Conservation (phyloP, 257 asterid genomes). For the Solanum lignicaule region DNA sequence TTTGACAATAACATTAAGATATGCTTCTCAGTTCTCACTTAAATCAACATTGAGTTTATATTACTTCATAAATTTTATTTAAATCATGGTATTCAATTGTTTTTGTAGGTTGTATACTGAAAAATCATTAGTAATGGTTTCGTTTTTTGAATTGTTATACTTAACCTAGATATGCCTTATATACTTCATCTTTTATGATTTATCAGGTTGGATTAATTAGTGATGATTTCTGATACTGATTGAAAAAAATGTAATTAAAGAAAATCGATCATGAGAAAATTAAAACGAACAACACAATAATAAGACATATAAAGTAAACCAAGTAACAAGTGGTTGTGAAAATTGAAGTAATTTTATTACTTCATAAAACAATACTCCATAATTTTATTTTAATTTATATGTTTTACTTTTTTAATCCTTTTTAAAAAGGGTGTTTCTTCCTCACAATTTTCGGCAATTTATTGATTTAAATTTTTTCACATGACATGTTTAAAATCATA, state of each 20-base stretch:
- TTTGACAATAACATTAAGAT: not conserved
- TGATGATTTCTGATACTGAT: not conserved
- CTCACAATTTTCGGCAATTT: accelerated
- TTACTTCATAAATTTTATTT: not conserved
- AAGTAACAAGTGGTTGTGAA: not conserved
- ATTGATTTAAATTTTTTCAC: accelerated
- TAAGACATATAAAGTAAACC: too few relatives aligned
- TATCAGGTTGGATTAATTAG: not conserved
- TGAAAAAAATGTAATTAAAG: too few relatives aligned
- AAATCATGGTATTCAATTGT: not conserved
- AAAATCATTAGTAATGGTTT: not conserved
- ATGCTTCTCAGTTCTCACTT: not conserved
- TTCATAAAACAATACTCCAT: too few relatives aligned
- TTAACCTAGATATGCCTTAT: not conserved
- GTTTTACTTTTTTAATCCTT: not conserved
- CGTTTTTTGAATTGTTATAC: not conserved
- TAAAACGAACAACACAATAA: too few relatives aligned
- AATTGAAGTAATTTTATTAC: not conserved
- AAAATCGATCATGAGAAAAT: too few relatives aligned
- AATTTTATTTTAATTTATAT: too few relatives aligned
- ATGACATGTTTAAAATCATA: accelerated
- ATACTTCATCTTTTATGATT: not conserved
- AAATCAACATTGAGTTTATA: not conserved
- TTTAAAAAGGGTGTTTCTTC: accelerated
- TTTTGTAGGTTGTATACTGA: not conserved